Base-by-base conservation (phyloP, 345 rosid species). In the Hibiscus tridactylites region DNA sequence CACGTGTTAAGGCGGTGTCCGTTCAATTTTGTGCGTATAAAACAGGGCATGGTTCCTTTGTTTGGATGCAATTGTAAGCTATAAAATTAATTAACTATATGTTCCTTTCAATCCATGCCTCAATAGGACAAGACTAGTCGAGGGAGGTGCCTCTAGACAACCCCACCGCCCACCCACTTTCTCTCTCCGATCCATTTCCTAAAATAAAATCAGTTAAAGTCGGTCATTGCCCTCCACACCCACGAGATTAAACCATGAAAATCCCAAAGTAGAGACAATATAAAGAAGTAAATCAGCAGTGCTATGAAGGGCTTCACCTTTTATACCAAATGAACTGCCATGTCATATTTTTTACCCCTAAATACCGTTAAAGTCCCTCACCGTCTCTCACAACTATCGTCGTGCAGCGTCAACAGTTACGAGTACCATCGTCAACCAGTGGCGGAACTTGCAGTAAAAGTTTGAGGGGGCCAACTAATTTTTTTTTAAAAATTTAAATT, bases 231-330 rank as follows among this genome's bases (percentile, higher is more conserved):
- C 49, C 47, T 11, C 71, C 35, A 35, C 35, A 35, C 46, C 9
- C 58, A 2, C 28, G 13, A 35, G 16, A 54, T 16, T 11, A 15
- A 49, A 44, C 69, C 24, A 67, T 15, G 71, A 68, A 52, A 53
- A 67, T 5, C 71, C 28, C 54, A 5, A 66, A 29, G 47, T 17
- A 21, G 37, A 28, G 73, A 68, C 68, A 68, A 68, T 50, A 42
- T 15, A 49, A 57, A 49, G 35, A 19, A 39, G n/a, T 17, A 37
- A 57, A 28, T 15, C n/a, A 50, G 62, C 2, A 31, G 35, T 31
- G 35, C 35, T 31, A 31, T 31, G 35, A 31, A 31, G 5, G 35
- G 5, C 35, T 31, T 31, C 35, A 4, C 5, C 35, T 31, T 31
- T 31, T 31, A 31, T 31, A 31, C 35, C 35, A 31, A 31, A 28